Percentiles rank a stretch among this genome's conserved stretches.
Conservation (phyloP, 352 stramenopile species). For the Phytophthora europaea region DNA sequence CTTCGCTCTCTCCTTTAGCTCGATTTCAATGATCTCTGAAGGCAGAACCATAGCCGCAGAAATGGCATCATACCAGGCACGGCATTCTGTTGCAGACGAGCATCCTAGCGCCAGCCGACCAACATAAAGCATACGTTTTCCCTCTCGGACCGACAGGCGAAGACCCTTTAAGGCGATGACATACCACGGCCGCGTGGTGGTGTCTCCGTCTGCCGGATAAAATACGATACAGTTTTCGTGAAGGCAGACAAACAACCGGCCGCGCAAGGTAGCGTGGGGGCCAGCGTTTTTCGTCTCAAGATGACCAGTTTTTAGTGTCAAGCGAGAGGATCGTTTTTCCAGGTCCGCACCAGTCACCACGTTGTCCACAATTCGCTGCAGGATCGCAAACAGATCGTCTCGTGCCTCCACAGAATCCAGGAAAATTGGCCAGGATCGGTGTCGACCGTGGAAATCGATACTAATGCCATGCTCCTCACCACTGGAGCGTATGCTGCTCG, state of each 20-base stretch:
- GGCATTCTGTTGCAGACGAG: slow-evolving; percentile 60
- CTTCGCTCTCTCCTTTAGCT: slow-evolving; percentile 79
- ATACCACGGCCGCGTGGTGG: slow-evolving; percentile 78
- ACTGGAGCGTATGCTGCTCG: slow-evolving; percentile 47
- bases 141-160: slow-evolving; percentile 70
- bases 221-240: slow-evolving; percentile 85
- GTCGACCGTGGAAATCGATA: slow-evolving; percentile 71
- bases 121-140: slow-evolving; percentile 72
- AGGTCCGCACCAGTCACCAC: slow-evolving; percentile 72
- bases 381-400: slow-evolving; percentile 77
- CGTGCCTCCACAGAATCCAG: slow-evolving; percentile 77
- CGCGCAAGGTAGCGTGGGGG: slow-evolving; percentile 78
- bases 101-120: slow-evolving; percentile 72
- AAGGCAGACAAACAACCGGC: slow-evolving; percentile 79
- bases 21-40: slow-evolving; percentile 77
- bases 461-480: slow-evolving; percentile 75
- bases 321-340: slow-evolving; percentile 69
- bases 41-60: slow-evolving; percentile 68
- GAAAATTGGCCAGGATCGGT: slow-evolving; percentile 84
- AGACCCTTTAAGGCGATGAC: slow-evolving; percentile 75
- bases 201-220: slow-evolving; percentile 80
- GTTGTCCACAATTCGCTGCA: slow-evolving; percentile 79
- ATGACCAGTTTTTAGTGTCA: slow-evolving; percentile 80
- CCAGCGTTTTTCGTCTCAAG: slow-evolving; percentile 84
- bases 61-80: slow-evolving; percentile 81